Conservation (phyloP, 495 filamentous ascomycete genomes). For the Xylaria longipes region DNA sequence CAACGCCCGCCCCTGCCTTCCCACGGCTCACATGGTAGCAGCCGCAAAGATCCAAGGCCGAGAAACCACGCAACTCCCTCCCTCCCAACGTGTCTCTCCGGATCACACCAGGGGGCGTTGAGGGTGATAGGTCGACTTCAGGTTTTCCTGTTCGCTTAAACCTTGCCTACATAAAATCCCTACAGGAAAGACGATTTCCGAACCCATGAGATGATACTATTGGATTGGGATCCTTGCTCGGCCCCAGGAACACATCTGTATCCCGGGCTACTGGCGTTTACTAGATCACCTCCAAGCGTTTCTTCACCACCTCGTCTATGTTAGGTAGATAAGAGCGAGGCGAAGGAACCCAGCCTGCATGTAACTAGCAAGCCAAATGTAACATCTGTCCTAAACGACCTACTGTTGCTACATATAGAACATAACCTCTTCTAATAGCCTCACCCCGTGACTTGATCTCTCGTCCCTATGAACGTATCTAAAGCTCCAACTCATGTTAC, state of each 20-base stretch:
- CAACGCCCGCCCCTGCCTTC: conserved; percentile 12
- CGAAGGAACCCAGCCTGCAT: conserved; percentile 20
- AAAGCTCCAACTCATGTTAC: neutral
- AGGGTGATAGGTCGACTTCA: neutral
- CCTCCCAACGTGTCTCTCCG: neutral
- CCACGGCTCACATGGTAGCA: conserved; percentile 16
- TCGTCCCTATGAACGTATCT: neutral
- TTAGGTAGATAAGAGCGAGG: conserved; percentile 5
- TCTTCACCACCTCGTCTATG: neutral
- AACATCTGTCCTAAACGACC: conserved; percentile 15
- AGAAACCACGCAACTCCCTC: neutral
- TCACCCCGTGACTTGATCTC: neutral
- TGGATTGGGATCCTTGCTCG: neutral
- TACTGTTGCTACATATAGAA: conserved; percentile 27
- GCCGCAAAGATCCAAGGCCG: neutral
- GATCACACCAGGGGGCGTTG: neutral
- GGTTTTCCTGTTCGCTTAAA: neutral
- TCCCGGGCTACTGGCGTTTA: conserved; percentile 3
- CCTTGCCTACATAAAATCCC: conserved; percentile 7
- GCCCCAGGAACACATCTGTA: conserved; percentile 6
- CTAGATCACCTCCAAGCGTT: neutral
- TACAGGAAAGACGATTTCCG: neutral
- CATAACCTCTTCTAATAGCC: neutral
- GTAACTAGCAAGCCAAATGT: conserved; percentile 6
- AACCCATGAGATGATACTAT: conserved; percentile 1